Evolutionary conservation across 768 basidiomycete species (phyloP).

Genomic region (Inosperma sp.): DNA sequence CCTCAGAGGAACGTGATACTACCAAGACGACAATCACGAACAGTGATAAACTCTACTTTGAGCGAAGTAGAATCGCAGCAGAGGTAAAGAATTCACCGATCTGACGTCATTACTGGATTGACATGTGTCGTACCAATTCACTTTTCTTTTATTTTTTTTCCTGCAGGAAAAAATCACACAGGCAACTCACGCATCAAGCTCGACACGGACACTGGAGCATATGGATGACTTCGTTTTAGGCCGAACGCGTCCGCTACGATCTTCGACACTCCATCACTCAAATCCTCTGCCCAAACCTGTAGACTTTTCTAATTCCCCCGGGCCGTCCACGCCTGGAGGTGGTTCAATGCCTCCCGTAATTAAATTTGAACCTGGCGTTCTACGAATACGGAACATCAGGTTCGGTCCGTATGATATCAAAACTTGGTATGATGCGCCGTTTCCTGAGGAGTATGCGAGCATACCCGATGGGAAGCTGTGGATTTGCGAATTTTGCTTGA

Average conservation of each 20-base stretch:
- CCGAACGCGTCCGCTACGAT: slow-evolving; percentile 63
- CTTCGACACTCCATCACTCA: slow-evolving; percentile 43
- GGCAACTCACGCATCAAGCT: slow-evolving; percentile 25
- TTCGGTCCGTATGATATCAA: slow-evolving; percentile 91
- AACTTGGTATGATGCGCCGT: slow-evolving; percentile 99
- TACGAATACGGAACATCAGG: slow-evolving; percentile 82
- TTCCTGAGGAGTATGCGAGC: slow-evolving; percentile 93
- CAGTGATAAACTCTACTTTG: slow-evolving; percentile 66
- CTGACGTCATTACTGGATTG: not conserved
- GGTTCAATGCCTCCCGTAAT: slow-evolving; percentile 19
- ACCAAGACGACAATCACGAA: slow-evolving; percentile 58
- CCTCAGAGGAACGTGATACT: slow-evolving; percentile 64
- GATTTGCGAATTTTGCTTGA: slow-evolving; percentile 98
- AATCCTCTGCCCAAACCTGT: slow-evolving; percentile 24
- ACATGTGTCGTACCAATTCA: not conserved
- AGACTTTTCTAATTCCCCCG: slow-evolving; percentile 38
- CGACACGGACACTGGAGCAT: slow-evolving; percentile 14
- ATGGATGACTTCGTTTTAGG: slow-evolving; percentile 25
- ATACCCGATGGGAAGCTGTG: slow-evolving; percentile 90
- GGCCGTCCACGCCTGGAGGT: slow-evolving; percentile 39
- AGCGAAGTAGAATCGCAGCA: slow-evolving; percentile 61
- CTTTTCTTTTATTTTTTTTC: not conserved
- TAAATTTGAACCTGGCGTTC: slow-evolving; percentile 33
- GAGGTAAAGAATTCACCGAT: slow-evolving; percentile 50
- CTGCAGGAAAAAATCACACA: slow-evolving; percentile 49